Base-by-base conservation (phyloP, 1,284 basidiomycete species). In the Melampsora abietis-canadensis region DNA sequence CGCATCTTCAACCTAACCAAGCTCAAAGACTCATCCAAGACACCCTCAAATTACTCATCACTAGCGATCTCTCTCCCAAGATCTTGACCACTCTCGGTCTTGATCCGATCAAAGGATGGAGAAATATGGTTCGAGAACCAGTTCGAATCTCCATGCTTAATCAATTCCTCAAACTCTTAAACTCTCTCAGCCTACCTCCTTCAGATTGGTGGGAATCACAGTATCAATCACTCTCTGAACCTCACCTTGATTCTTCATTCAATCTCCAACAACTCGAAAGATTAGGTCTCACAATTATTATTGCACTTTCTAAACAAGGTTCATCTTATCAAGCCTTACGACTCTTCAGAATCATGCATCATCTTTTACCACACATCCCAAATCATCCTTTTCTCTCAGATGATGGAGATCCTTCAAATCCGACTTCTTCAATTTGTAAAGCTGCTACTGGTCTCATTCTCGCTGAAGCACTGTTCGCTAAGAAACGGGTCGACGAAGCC, bases 261-360 rank as follows among this genome's bases (percentile, higher is more conserved):
- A 57, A 57, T 57, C 51, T 21, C 17, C 27, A 27, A 7, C 30
- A 73, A 30, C 62, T 73, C 31, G 48, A 59, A 31, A 27, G 40
- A 27, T 24, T 64, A 19, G 69, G 62, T 15, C 17, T 64, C 61
- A 57, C 65, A 37, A 62, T 73, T 10, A 40, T 73, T 34, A 51
- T 65, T 15, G 61, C 69, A 10, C 62, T 73, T 19, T 73, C 69
- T 6, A 73, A 73, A 34, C 60, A 73, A 73, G 69, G 69, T 24
- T 73, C 69, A 24, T 47, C 65, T 34, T 54, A 30, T 48, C 64
- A 57, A 46, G 69, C 69, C 31, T 65, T 66, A 21, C 27, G 65
- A 54, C 37, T 73, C 47, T 73, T 73, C 59, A 34, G 69, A 48
- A 59, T 44, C 48, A 54, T 73, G 69, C 37, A 73, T 47, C 62